Evolutionary conservation across 768 basidiomycete species (phyloP), one percentile per base, ranked within the genome.

Genomic region (Termitomyces sp.): DNA sequence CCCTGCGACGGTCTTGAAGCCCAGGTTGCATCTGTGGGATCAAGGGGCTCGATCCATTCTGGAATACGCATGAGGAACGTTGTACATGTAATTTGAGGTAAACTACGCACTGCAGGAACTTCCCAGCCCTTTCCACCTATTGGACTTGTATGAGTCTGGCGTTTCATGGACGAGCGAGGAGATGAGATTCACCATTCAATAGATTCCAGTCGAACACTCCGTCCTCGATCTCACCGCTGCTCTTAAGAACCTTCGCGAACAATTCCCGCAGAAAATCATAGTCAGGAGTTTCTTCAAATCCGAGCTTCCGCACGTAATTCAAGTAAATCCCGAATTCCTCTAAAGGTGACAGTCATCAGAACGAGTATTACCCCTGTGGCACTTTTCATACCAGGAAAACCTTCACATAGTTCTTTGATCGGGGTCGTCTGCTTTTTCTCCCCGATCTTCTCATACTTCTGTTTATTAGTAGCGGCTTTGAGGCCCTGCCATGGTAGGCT

Each of bases 401-500:
- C 91, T 64, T 98, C 97, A 65, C 88, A 93, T 24, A 99, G 80
- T 67, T 99, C 97, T 74, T 93, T 96, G 71, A 99, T 98, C 7
- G 90, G 89, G 28, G 97, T 98, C 14, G 90, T 90, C 76, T 98
- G 97, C 80, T 93, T 99, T 87, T 99, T 99, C 79, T 99, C 96
- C 60, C 96, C 96, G 70, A 99, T 99, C 80, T 98, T 99, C 79
- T 99, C 96, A 75, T 99, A 99, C 79, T 98, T 93, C 71, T 98
- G 97, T 77, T 99, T 99, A 79, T 99, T 98, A 49, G 95, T 99
- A 28, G 97, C 97, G 34, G 97, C 97, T 74, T 98, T 98, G 55
- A 99, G 82, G 55, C 97, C 97, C 68, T 99, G 97, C 97, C 97
- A 99, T 22, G 97, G 97, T 51, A 99, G 68, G 64, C 94, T 96